phyloP scores from a whole-genome alignment of 2,329 filamentous ascomycete species.

The Sporothrix inflata region DNA sequence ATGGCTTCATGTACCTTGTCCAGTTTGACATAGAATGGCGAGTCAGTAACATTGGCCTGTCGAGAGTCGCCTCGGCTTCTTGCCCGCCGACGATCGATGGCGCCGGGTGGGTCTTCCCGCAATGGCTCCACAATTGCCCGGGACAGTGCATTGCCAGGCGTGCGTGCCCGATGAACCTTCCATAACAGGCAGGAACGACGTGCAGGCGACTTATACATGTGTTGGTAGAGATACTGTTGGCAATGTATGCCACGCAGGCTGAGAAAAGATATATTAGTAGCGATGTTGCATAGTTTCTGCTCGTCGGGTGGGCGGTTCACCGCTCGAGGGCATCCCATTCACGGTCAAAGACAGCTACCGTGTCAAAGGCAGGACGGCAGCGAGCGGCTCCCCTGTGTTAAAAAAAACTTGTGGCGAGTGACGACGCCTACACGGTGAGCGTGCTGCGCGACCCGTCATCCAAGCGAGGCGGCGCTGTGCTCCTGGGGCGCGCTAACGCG shows the following conservation, averaged over 20 bases:
- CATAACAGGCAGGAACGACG: background rate
- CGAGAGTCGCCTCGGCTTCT: conserved; percentile 4
- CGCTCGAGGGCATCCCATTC: background rate
- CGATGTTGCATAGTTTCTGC: no score
- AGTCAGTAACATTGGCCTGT: background rate
- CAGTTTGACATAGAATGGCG: background rate
- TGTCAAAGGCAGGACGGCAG: no score
- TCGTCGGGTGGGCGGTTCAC: background rate
- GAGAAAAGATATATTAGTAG: no score
- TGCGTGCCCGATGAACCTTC: background rate
- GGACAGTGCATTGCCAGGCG: background rate
- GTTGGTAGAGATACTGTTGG: background rate
- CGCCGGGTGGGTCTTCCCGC: conserved; percentile 9
- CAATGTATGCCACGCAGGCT: no score
- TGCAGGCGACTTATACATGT: background rate
- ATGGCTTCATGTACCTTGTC: background rate
- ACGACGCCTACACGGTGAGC: no score
- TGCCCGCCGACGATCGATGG: background rate
- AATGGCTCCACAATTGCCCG: conserved; percentile 3
- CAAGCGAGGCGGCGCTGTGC: no score
- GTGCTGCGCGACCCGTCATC: no score
- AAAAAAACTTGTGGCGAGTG: no score
- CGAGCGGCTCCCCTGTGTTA: no score
- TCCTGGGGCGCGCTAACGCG: no score
- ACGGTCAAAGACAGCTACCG: no score